Base-by-base conservation (phyloP, 2,329 filamentous ascomycete genomes). In the Aureobasidium sp. region DNA sequence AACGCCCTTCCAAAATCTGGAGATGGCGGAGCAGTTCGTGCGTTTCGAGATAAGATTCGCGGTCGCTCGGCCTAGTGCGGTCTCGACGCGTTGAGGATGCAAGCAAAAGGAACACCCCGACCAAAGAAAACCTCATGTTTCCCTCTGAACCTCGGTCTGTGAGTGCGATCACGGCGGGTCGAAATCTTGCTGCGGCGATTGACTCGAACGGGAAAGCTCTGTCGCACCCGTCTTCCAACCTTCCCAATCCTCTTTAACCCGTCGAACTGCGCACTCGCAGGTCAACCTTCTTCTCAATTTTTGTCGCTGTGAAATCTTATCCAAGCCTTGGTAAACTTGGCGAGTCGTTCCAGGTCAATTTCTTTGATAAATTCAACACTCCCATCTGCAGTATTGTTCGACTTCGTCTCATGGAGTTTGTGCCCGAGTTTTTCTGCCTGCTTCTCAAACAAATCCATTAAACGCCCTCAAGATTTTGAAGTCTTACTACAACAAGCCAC, bases 371-470 rank as follows among this genome's bases (percentile, higher is more conserved):
- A n/a, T n/a, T 9, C 14, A 41, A 32, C 36, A 25, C 57, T 29
- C 16, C 32, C 14, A 16, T 34, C 16, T 14, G 7, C 36, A 42
- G 32, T 48, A 21, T 36, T 34, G 27, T 59, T n/a, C 34, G 27
- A n/a, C 27, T 30, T 37, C 29, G 32, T 61, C 63, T 59, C 58
- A 73, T 72, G 71, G 70, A 71, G 25, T 72, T 70, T 64, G 65
- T 67, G 50, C 54, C 63, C 34, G 65, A 67, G 44, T 72, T 70
- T 65, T 73, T 73, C 64, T 68, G 64, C 62, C 67, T 72, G 0
- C 65, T 73, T 8, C 67, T 72, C 59, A 73, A 73, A 64, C 61
- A 68, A 45, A 67, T 73, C 29, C 67, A 65, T 58, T 71, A 64
- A 65, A 45, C 53, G 53, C 41, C 53, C 36, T 30, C 25, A 42